Base-by-base conservation (phyloP, 2,329 filamentous ascomycete genomes). In the Aspergillus brasiliensis region DNA sequence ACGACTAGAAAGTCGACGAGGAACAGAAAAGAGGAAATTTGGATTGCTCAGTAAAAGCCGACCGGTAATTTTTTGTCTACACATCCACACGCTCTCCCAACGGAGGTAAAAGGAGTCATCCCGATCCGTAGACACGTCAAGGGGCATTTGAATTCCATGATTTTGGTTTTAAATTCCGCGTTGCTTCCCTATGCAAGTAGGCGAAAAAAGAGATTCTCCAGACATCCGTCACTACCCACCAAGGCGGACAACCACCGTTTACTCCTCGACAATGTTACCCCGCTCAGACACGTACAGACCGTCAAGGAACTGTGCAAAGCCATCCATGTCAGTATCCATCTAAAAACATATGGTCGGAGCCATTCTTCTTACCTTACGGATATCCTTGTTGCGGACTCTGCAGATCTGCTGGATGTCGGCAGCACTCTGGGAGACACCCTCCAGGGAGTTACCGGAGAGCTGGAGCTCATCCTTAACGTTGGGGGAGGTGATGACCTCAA, bases 361-460 rank as follows among this genome's bases (percentile, higher is more conserved):
- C 67, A 51, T 17, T 19, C 13, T 44, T 72, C 82, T 71, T 78
- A 92, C 90, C 91, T 97, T 97, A 86, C 96, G 92, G 86, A 99
- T 99, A 97, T 99, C 95, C 92, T 99, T 99, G 91, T 99, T 99
- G 82, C 92, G 89, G 83, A 99, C 95, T 84, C 88, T 88, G 92
- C 95, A 99, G 84, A 95, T 93, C 84, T 99, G 95, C 87, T 99
- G 95, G 81, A 99, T 97, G 82, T 99, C 95, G 83, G 95, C 95
- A 71, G 95, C 95, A 78, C 89, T 92, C 86, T 99, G 95, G 77
- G 95, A 99, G 70, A 99, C 95, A 79, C 88, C 88, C 87, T 99
- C 96, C 74, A 99, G 86, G 66, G 91, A 96, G 91, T 97, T 99
- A 76, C 95, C 95, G 72, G 79, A 85, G 74, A 99, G 85, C 80